These are phyloP conservation scores for Leishmania aethiopica DNA, from an alignment of 208 protist species.

Conservation along the genomic window DNA sequence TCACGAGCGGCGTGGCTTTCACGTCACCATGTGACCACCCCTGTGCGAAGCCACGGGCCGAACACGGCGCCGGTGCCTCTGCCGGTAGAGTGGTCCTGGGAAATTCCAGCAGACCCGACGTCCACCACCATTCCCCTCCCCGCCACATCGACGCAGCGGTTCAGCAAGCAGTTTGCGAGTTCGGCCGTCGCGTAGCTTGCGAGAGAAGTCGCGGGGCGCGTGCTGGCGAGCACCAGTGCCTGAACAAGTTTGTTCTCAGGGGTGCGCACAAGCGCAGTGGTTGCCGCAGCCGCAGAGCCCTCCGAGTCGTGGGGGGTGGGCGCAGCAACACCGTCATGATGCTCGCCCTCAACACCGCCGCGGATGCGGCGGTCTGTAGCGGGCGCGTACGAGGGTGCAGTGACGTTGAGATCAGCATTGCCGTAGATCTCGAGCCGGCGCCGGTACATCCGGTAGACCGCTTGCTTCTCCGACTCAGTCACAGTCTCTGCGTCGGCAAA, in stretches of 20 bases:
- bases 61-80: slow-evolving; percentile 11
- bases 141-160: slow-evolving; percentile 20
- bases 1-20: not conserved
- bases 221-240: slow-evolving; percentile 27
- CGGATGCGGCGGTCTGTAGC: not conserved
- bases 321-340: not conserved
- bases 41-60: slow-evolving; percentile 22
- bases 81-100: not conserved
- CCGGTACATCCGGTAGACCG: slow-evolving; percentile 33
- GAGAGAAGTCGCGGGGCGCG: not conserved
- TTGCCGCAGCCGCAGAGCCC: not conserved
- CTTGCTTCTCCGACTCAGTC: slow-evolving; percentile 19
- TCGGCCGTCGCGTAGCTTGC: slow-evolving; percentile 20
- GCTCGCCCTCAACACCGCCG: not conserved
- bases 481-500: not conserved
- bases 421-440: slow-evolving; percentile 31
- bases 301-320: not conserved
- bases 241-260: slow-evolving; percentile 28
- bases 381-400: not conserved
- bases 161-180: slow-evolving; percentile 31
- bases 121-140: slow-evolving; percentile 33
- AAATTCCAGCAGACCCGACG: slow-evolving; percentile 13
- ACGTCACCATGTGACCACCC: slow-evolving; percentile 4
- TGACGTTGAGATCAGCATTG: slow-evolving; percentile 19
- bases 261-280: slow-evolving; percentile 13